Base-by-base conservation (phyloP, 1,284 basidiomycete genomes). In the Tilletia indica region DNA sequence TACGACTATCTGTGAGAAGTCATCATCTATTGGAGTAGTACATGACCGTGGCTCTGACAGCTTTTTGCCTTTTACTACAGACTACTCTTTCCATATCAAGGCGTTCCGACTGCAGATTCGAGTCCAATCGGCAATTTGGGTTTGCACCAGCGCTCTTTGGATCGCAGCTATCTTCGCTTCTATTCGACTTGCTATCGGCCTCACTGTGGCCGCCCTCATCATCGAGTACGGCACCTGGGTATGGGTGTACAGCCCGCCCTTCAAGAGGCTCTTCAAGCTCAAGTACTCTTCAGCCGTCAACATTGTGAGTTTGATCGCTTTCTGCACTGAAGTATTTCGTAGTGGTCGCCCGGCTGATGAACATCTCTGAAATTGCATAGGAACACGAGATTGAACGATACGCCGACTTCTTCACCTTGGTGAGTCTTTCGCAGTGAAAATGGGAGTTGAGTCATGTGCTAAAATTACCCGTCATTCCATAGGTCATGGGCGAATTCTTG, bases 371-470 rank as follows among this genome's bases (percentile, higher is more conserved):
- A n/a, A 31, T 63, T n/a, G 5, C 36, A 39, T 38, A 64, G 61
- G 80, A 81, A 42, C 80, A 81, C 69, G 79, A 80, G 71, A 73
- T 81, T 25, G 80, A 81, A 36, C 67, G 80, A 4, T 79, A 77
- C n/a, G 73, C 71, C 38, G 80, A 80, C 51, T 81, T 81, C 63
- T 71, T 78, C 72, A 81, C 80, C 6, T 58, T 81, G 38, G 80
- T 31, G 66, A 67, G 45, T n/a, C 16, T 42, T 2, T 38, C 19
- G n/a, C 38, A 12, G 9, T 9, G 42, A 8, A 45, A 31, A 31
- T 31, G 25, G 25, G 25, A 31, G 25, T 31, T 45, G 42, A 45
- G 6, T 8, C 42, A 45, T 45, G 14, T 8, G 3, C 14, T 9
- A 8, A 45, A 45, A n/a, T 63, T 34, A 54, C 4, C n/a, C 3